Evolutionary conservation across 192 early-diverging fungal genomes (phyloP).

Genomic region (Fimicolochytrium jonesii): DNA sequence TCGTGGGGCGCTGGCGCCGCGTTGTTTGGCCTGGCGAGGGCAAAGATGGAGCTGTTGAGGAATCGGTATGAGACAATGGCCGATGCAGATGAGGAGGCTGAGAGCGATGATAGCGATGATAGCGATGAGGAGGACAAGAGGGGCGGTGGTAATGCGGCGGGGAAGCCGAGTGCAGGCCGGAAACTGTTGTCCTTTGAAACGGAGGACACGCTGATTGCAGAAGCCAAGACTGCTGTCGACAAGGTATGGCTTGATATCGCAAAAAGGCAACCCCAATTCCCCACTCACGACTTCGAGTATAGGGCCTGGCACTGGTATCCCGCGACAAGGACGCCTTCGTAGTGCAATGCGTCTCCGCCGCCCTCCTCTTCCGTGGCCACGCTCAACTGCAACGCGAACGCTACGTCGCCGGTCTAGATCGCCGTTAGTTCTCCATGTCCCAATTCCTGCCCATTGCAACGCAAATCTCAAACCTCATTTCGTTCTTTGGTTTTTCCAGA

Average conservation of each 20-base stretch:
- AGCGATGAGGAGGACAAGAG: not conserved
- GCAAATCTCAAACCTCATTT: no score
- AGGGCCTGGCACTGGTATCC: not conserved
- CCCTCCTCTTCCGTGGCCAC: slow-evolving; percentile 22
- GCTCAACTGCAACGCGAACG: slow-evolving; percentile 15
- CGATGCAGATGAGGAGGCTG: slow-evolving; percentile 11
- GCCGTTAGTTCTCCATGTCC: no score
- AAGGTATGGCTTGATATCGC: no score
- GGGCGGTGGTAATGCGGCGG: no score
- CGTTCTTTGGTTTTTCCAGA: not conserved
- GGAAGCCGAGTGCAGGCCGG: no score
- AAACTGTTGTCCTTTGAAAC: no score
- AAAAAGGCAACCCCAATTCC: no score
- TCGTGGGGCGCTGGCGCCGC: slow-evolving; percentile 24
- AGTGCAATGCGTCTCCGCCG: slow-evolving; percentile 6
- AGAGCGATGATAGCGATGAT: not conserved
- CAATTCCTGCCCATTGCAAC: no score
- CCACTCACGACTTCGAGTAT: no score
- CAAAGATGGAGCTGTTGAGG: slow-evolving; percentile 10
- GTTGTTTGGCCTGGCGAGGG: slow-evolving; percentile 16
- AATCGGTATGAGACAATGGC: not conserved
- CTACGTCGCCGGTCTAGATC: no score
- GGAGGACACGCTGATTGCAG: no score
- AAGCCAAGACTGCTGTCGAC: no score
- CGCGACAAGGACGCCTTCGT: slow-evolving; percentile 1